Evolutionary conservation across 148 eudicot species (phyloP).

Genomic region (Cornus kousa): DNA sequence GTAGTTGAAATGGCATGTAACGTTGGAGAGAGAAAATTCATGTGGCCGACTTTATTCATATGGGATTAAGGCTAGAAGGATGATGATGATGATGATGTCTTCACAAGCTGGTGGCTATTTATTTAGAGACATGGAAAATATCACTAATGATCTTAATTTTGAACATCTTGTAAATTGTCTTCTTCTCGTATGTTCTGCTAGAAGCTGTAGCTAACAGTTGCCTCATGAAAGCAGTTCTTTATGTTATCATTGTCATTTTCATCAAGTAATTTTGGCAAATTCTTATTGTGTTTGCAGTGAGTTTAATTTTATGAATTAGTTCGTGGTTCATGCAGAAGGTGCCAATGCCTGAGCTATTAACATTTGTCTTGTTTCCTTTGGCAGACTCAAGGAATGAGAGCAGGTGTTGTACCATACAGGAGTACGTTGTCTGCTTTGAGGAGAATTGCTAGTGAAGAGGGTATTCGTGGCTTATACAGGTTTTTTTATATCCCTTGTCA

Average conservation of each 20-base stretch:
- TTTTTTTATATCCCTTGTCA: slow-evolving; percentile 22
- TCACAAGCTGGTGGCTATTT: background rate
- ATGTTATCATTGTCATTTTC: background rate
- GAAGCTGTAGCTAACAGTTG: background rate
- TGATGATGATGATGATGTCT: too few species aligned
- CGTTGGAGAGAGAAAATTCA: too few species aligned
- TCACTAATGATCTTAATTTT: background rate
- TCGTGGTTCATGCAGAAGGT: background rate
- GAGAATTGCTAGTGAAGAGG: slow-evolving; percentile 84
- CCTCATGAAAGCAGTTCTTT: background rate
- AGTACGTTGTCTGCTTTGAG: slow-evolving; percentile 78
- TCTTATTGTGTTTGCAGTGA: background rate
- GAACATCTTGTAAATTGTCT: background rate
- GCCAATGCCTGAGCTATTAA: background rate
- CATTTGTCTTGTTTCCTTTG: slow-evolving; percentile 12
- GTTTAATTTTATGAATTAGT: background rate
- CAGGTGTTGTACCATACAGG: slow-evolving; percentile 66
- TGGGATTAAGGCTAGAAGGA: too few species aligned
- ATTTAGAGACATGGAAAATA: background rate
- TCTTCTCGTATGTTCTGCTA: background rate
- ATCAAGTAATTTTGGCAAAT: background rate
- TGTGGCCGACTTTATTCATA: too few species aligned
- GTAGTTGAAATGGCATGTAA: too few species aligned
- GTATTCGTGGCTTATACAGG: slow-evolving; percentile 95
- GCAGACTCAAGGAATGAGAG: slow-evolving; percentile 92